Conservation (phyloP, 352 stramenopile species). For the Paralagenidium karlingii region DNA sequence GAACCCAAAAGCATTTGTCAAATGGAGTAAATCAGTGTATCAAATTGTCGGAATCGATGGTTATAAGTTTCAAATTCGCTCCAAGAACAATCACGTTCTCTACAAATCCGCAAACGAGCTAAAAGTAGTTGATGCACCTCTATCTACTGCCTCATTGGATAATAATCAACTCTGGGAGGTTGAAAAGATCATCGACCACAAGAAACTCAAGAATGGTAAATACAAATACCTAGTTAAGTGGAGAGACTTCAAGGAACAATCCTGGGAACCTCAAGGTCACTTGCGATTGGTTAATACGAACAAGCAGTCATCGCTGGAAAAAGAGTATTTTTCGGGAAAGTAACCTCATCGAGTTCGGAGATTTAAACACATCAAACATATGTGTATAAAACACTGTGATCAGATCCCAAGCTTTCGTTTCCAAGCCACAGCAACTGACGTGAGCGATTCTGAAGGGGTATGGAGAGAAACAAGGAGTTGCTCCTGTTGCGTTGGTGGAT, state of each 20-base stretch:
- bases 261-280: conserved; percentile 4
- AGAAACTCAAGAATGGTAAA: conserved; percentile 7
- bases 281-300: conserved; percentile 1
- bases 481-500: too few species aligned
- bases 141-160: background rate
- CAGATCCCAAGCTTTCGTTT: too few species aligned
- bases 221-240: conserved; percentile 6
- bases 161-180: conserved; percentile 5
- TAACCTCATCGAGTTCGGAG: too few species aligned
- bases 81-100: conserved; percentile 5
- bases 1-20: conserved; percentile 1
- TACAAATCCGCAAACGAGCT: conserved; percentile 7
- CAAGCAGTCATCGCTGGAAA: background rate
- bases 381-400: too few species aligned
- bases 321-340: conserved; percentile 2
- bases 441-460: too few species aligned
- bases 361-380: too few species aligned
- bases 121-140: conserved; percentile 3
- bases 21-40: conserved; percentile 7
- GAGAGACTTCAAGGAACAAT: conserved; percentile 1
- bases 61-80: conserved; percentile 3
- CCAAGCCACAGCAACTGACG: too few species aligned
- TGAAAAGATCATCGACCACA: conserved; percentile 1
- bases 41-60: conserved; percentile 7
- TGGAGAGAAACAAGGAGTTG: too few species aligned